Base-by-base conservation (phyloP, 495 filamentous ascomycete species). In the Podospora bellae-mahoneyi region DNA sequence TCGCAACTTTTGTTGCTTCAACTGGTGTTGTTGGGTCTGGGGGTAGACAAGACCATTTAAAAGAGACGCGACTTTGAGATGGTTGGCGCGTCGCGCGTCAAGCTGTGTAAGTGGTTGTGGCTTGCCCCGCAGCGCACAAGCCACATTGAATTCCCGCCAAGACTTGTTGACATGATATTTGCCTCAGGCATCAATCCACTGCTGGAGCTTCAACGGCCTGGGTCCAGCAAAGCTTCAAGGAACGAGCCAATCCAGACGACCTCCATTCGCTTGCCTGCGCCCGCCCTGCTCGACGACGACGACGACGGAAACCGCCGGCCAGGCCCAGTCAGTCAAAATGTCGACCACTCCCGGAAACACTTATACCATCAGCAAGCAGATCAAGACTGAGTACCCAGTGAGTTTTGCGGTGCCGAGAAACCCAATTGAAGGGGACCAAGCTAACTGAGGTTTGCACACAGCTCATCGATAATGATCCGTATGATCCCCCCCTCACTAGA, bases 381-480 rank as follows among this genome's bases (percentile, higher is more conserved):
- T 90, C 68, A 82, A 86, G 73, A 90, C 91, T 62, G 88, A 93
- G 20, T 97, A 89, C 78, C 93, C 92, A 61, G 94, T 96, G 83
- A 71, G 88, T 84, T 39, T 55, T 16, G 23, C 2, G 53, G 10
- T 63, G 28, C 19, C 70, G 71, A 1, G 23, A 76, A 78, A 72
- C 68, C 61, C 39, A 53, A 56, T 7, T 55, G 27, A 34, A 30
- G 32, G 63, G 60, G 53, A 56, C 67, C 71, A 67, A 26, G 23
- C 39, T 54, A 58, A 66, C 68, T 70, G 44, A 64, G 63, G 58
- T 65, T 64, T 64, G 53, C 70, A 70, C 68, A 73, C 74, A 98
- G 94, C 90, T 97, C 81, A 98, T 98, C 78, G 94, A 98, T 83
- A 93, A 88, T 82, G 94, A 98, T 81, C 94, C 94, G 94, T 98